Percentiles rank a stretch among this genome's conserved stretches.
phyloP scores from a whole-genome alignment of 1,139 yeast genomes.

The Protomyces arabidopsidicola region DNA sequence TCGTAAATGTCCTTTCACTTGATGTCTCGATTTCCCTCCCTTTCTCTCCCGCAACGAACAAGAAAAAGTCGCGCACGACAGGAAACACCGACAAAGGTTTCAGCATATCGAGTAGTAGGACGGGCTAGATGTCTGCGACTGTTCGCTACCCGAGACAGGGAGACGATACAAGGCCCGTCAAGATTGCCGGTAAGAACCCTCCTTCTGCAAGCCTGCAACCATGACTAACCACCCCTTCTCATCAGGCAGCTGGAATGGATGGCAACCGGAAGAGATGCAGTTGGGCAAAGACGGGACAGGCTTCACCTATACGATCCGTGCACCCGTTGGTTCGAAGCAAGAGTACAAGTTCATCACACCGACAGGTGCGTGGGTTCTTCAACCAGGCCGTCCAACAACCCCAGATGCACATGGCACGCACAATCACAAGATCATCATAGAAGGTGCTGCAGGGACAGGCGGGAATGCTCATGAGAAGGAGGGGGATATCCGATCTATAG shows the following conservation, averaged over 20 bases:
- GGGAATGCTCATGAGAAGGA: neutral
- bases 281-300: slow-evolving; percentile 6
- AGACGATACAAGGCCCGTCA: neutral
- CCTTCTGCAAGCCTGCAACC: neutral
- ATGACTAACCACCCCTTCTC: neutral
- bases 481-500: neutral
- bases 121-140: neutral
- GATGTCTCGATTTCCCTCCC: too few species aligned
- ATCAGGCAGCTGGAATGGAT: slow-evolving; percentile 8
- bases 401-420: slow-evolving; percentile 10
- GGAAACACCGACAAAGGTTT: too few species aligned
- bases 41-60: too few species aligned
- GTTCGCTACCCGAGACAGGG: neutral
- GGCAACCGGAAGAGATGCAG: slow-evolving; percentile 18
- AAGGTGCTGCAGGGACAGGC: neutral
- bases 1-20: too few species aligned
- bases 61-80: too few species aligned
- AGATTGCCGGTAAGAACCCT: neutral
- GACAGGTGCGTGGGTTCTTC: slow-evolving; percentile 12
- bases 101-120: neutral
- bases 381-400: slow-evolving; percentile 4
- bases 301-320: neutral
- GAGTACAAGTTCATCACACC: slow-evolving; percentile 5
- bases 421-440: slow-evolving; percentile 7
- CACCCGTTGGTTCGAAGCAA: neutral